A percentile compares a stretch with the other conserved stretches of the same genome.
Evolutionary conservation across 176 grass and related monocot species (phyloP).

Genomic region (Rhipidocladum racemiflorum): DNA sequence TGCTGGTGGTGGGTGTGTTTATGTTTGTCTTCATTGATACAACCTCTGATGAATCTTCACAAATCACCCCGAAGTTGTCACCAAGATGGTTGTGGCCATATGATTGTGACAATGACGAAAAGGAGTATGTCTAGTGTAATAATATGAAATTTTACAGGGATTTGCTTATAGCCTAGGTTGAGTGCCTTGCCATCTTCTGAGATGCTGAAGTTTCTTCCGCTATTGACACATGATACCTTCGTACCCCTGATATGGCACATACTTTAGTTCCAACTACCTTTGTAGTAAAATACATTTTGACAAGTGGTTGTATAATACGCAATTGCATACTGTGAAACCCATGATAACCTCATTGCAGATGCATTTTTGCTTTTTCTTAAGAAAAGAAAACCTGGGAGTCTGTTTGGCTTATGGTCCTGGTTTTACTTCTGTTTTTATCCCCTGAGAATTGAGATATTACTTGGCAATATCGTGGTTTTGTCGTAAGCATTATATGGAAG

Average conservation of each 20-base stretch:
- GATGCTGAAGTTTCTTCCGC: conserved; percentile 22
- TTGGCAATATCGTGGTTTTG: not conserved
- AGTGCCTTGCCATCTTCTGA: not conserved
- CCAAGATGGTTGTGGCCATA: conserved; percentile 13
- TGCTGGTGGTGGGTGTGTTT: not conserved
- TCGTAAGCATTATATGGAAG: not conserved
- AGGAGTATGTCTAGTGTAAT: conserved; percentile 35
- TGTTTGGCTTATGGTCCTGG: not conserved
- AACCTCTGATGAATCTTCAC: conserved; percentile 10
- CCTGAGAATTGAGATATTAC: not conserved
- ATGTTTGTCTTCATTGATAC: not conserved
- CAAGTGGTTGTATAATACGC: conserved; percentile 4
- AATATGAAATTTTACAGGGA: conserved; percentile 34
- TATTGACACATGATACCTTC: not conserved
- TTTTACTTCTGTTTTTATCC: not conserved
- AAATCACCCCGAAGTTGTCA: conserved; percentile 13
- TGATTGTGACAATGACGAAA: conserved; percentile 40
- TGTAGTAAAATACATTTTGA: conserved; percentile 22
- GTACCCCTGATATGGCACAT: not conserved
- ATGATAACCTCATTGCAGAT: not conserved
- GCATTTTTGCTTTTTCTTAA: not conserved
- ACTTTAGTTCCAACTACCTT: not conserved
- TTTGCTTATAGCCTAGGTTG: conserved; percentile 16
- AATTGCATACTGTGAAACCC: conserved; percentile 1
- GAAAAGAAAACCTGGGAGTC: not conserved